phyloP scores from a whole-genome alignment of 2,329 filamentous ascomycete species.

The Sporothrix humicola region DNA sequence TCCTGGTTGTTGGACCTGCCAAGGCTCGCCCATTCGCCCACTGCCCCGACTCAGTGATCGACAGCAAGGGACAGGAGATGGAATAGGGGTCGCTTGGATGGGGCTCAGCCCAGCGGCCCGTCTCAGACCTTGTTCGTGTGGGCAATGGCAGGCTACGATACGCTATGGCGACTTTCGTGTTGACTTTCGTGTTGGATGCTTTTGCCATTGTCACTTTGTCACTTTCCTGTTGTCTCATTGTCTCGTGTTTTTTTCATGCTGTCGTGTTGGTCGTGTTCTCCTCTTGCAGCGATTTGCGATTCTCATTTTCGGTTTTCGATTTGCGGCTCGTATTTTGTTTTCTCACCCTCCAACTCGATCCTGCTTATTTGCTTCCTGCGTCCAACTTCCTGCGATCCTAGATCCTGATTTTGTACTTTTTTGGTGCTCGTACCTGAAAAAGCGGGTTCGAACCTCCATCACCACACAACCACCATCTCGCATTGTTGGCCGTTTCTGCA shows the following conservation, averaged over 20 bases:
- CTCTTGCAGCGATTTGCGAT: too few relatives aligned
- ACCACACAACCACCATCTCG: neutral
- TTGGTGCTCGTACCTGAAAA: conserved; percentile 7
- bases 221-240: neutral
- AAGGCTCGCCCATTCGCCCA: neutral
- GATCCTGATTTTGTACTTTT: neutral
- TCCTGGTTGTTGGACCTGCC: conserved; percentile 1
- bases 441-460: neutral
- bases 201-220: neutral
- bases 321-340: conserved; percentile 11
- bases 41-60: conserved; percentile 2
- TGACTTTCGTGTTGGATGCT: conserved; percentile 9
- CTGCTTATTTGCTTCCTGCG: neutral
- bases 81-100: conserved; percentile 5
- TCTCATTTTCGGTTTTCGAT: neutral
- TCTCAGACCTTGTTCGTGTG: neutral
- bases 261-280: neutral
- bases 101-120: conserved; percentile 14
- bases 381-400: too few relatives aligned
- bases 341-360: neutral
- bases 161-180: neutral
- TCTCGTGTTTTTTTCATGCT: too few relatives aligned
- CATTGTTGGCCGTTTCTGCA: conserved; percentile 1
- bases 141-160: too few relatives aligned
- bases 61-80: neutral